Base-by-base conservation (phyloP, 768 basidiomycete species). In the Pisolithus marmoratus region DNA sequence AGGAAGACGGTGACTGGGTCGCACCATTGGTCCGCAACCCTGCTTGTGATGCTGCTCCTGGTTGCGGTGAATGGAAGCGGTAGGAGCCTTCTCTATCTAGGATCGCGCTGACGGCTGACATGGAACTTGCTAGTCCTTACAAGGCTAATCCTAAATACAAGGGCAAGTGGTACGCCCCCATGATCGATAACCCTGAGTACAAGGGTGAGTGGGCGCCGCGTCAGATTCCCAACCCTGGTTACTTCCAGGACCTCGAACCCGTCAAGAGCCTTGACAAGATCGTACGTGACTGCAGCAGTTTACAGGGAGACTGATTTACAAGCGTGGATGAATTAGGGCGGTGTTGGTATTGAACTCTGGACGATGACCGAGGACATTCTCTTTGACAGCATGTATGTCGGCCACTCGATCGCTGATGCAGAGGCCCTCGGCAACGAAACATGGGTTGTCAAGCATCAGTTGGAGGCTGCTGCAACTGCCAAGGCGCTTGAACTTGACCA, bases 1-100 rank as follows among this genome's bases (percentile, higher is more conserved):
- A 97, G 66, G 96, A 98, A 68, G 95, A 99, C 60, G 96, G 96
- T 68, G 95, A 98, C 66, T 99, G 94, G 94, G 82, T 98, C 58
- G 80, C 94, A 7, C 94, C 96, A 27, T 83, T 83, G 51, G 76
- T 98, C 51, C 71, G 79, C 53, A 99, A 99, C 80, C 90, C 95
- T 56, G 87, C 83, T 66, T 98, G 96, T 66, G 75, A 82, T 57
- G 87, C 84, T 51, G 94, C 83, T 54, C 82, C 93, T 61, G 96
- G 96, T 26, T 99, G 96, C 63, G 96, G 96, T 64, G 84, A 86
- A 70, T 99, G 95, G 95, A 85, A 84, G 66, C 82, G 81, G 84
- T 89, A 67, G 34, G 75, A 6, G 3, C 17, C 24, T 45, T 8
- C 17, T 2, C 3, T 20, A 9, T 48, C 36, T 11, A 29, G 26